Evolutionary conservation across 78 protist genomes (phyloP).

Genomic region (Acrasis kona): DNA sequence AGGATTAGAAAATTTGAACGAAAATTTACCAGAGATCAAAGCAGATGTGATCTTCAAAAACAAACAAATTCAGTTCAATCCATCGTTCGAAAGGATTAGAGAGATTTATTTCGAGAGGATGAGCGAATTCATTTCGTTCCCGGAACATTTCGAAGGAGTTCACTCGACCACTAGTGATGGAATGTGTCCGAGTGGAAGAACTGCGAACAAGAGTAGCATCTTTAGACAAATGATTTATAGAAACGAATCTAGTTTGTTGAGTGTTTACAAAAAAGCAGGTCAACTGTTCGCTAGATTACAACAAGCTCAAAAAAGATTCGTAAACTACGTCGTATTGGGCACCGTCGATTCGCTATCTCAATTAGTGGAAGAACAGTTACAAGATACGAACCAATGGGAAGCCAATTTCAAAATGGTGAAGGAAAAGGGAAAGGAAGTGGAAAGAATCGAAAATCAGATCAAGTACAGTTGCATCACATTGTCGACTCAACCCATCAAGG

Average conservation of each 20-base stretch:
- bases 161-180: not conserved
- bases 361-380: not conserved
- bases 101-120: slow-evolving; percentile 37
- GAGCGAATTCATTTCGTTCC: slow-evolving; percentile 41
- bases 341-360: not conserved
- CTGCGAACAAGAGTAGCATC: slow-evolving; percentile 4
- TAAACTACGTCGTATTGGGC: slow-evolving; percentile 45
- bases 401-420: slow-evolving; percentile 38
- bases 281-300: slow-evolving; percentile 19
- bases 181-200: too few species aligned
- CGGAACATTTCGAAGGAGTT: slow-evolving; percentile 47
- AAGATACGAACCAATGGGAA: slow-evolving; percentile 38
- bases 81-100: slow-evolving; percentile 57
- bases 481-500: slow-evolving; percentile 31
- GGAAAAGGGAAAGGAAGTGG: slow-evolving; percentile 28
- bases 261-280: slow-evolving; percentile 32
- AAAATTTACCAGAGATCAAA: slow-evolving; percentile 26
- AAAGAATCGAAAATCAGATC: slow-evolving; percentile 21
- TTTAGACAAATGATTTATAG: slow-evolving; percentile 39
- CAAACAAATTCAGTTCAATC: slow-evolving; percentile 21
- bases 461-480: slow-evolving; percentile 50
- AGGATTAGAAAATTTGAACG: slow-evolving; percentile 53
- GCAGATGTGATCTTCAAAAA: not conserved
- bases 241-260: slow-evolving; percentile 14
- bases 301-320: not conserved